Evolutionary conservation across 148 eudicot genomes (phyloP).

Genomic region (Nepenthes gracilis): DNA sequence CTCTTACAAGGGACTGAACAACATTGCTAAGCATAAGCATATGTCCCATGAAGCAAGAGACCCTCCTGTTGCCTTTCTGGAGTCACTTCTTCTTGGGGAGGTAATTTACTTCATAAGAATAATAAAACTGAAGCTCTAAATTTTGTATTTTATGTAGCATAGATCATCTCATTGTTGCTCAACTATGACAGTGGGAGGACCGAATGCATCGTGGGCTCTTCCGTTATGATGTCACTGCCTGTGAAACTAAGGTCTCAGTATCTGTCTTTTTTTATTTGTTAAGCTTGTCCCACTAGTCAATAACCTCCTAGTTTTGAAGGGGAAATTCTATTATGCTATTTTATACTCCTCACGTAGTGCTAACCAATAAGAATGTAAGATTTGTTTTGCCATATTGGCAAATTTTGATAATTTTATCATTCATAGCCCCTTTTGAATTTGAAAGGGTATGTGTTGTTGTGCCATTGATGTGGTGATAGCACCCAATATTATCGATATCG

Average conservation of each 20-base stretch:
- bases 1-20: conserved; percentile 44
- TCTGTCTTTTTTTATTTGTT: neutral
- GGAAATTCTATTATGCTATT: no score
- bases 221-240: conserved; percentile 97
- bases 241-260: conserved; percentile 74
- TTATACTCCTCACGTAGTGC: no score
- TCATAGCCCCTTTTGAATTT: no score
- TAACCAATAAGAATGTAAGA: no score
- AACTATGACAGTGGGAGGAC: conserved; percentile 75
- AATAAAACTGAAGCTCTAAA: neutral
- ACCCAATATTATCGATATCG: no score
- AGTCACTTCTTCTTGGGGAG: conserved; percentile 91
- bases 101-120: conserved; percentile 18
- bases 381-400: no score
- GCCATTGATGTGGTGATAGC: no score
- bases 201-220: conserved; percentile 83
- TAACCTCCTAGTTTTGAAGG: no score
- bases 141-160: neutral
- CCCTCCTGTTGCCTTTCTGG: conserved; percentile 76
- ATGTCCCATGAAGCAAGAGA: conserved; percentile 26
- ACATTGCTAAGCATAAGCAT: conserved; percentile 28
- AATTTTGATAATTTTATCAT: no score
- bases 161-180: conserved; percentile 1
- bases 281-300: neutral
- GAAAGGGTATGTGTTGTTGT: no score